Evolutionary conservation across 1,139 yeast genomes (phyloP).

Genomic region (Arxiozyma slooffiae): DNA sequence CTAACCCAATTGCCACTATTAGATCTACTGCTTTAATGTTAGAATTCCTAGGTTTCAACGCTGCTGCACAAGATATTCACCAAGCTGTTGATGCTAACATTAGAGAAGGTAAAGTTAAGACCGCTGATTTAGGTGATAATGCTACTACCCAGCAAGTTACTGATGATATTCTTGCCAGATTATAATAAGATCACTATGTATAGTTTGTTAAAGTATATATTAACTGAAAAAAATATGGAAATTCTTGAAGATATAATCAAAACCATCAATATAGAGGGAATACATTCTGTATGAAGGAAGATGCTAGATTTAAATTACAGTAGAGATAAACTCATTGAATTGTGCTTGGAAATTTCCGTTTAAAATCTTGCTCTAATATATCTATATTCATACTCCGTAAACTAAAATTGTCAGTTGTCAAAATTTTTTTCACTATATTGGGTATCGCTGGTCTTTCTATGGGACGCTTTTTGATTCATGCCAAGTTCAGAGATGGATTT

Average conservation of each 20-base stretch:
- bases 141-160: constrained; percentile 80
- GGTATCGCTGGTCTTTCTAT: neutral
- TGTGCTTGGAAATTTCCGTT: constrained; percentile 18
- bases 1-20: constrained; percentile 96
- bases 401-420: neutral
- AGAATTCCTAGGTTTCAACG: constrained; percentile 86
- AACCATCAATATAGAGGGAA: neutral
- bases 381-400: constrained; percentile 10
- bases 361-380: constrained; percentile 16
- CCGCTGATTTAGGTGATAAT: constrained; percentile 92
- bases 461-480: neutral
- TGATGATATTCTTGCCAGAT: constrained; percentile 48
- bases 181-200: constrained; percentile 8
- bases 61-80: constrained; percentile 86
- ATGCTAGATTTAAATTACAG: neutral
- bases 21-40: constrained; percentile 96
- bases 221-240: too few species aligned
- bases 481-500: constrained; percentile 2
- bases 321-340: neutral
- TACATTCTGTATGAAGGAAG: neutral
- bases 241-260: neutral
- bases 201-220: neutral
- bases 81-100: constrained; percentile 91
- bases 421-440: neutral
- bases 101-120: constrained; percentile 66